Conservation (phyloP, 352 stramenopile genomes). For the Globisporangium orthogonon region DNA sequence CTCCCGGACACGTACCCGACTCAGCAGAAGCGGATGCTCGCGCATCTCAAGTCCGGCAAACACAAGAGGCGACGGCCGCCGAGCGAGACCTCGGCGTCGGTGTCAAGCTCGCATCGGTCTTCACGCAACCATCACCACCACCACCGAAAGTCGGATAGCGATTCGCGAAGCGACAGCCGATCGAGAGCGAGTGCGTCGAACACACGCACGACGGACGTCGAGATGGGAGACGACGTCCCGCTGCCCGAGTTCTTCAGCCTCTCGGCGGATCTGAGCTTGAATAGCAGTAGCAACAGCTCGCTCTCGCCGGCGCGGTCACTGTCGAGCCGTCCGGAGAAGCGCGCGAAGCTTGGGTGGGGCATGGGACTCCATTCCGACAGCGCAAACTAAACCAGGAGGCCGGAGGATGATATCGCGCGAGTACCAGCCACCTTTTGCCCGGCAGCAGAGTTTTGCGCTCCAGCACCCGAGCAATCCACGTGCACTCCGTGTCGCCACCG, state of each 20-base stretch:
- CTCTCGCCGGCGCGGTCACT: neutral
- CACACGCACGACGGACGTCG: conserved; percentile 7
- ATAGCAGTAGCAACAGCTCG: neutral
- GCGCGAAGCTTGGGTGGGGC: conserved; percentile 70
- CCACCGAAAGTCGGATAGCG: conserved; percentile 10
- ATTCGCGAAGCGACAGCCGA: conserved; percentile 2
- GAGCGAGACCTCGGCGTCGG: conserved; percentile 9
- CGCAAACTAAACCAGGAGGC: neutral
- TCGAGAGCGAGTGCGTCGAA: neutral
- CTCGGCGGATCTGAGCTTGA: conserved; percentile 14
- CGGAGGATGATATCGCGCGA: neutral
- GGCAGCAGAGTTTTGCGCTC: neutral
- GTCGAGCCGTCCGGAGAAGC: conserved; percentile 21
- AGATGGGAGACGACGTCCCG: conserved; percentile 42
- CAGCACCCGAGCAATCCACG: too few relatives aligned
- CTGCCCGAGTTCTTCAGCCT: conserved; percentile 36
- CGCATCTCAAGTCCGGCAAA: conserved; percentile 44
- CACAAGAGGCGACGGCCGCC: conserved; percentile 19
- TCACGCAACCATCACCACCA: conserved; percentile 20
- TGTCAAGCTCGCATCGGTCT: conserved; percentile 11
- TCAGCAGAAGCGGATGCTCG: conserved; percentile 54
- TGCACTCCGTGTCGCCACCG: too few relatives aligned
- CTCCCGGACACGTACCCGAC: conserved; percentile 43
- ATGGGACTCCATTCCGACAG: conserved; percentile 50
- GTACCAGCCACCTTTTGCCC: too few relatives aligned